Percentiles rank a stretch among this genome's conserved stretches.
These are phyloP conservation scores for Suillus decipiens DNA, from an alignment of 768 basidiomycete species.

Conservation along the genomic window DNA sequence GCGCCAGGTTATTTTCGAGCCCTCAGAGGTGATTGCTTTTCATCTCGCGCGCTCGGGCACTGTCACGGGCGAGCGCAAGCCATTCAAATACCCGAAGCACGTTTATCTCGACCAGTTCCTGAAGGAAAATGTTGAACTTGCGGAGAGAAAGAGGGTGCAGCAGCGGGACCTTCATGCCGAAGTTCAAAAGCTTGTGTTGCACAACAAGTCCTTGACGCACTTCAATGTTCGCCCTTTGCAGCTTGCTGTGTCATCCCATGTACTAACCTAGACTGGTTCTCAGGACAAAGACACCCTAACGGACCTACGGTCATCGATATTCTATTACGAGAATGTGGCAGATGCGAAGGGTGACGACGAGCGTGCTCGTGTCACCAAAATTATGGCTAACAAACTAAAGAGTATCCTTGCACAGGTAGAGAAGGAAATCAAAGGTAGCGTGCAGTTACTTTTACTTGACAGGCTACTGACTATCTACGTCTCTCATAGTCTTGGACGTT, in stretches of 20 bases:
- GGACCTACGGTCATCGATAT: slow-evolving; percentile 58
- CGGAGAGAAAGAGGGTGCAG: slow-evolving; percentile 35
- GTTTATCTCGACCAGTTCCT: slow-evolving; percentile 78
- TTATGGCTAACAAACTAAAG: slow-evolving; percentile 52
- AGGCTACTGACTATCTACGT: neutral
- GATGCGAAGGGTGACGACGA: slow-evolving; percentile 45
- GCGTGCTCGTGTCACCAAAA: slow-evolving; percentile 45
- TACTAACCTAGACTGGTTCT: slow-evolving; percentile 7
- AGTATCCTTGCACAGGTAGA: slow-evolving; percentile 53
- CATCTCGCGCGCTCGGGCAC: slow-evolving; percentile 39
- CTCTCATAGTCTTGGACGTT: slow-evolving; percentile 50
- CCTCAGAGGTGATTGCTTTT: slow-evolving; percentile 67
- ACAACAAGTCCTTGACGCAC: slow-evolving; percentile 49
- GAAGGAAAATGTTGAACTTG: slow-evolving; percentile 51
- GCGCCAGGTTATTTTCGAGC: slow-evolving; percentile 62
- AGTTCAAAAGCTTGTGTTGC: slow-evolving; percentile 45
- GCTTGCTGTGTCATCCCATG: slow-evolving; percentile 1
- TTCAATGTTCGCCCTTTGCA: slow-evolving; percentile 51
- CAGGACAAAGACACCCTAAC: slow-evolving; percentile 66
- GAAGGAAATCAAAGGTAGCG: slow-evolving; percentile 53
- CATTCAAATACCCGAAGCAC: slow-evolving; percentile 61
- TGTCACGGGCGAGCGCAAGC: slow-evolving; percentile 29
- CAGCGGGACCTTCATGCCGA: slow-evolving; percentile 46
- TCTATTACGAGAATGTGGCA: slow-evolving; percentile 75
- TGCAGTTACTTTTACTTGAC: neutral